Base-by-base conservation (phyloP, 495 filamentous ascomycete species). In the Tirmania nivea region DNA sequence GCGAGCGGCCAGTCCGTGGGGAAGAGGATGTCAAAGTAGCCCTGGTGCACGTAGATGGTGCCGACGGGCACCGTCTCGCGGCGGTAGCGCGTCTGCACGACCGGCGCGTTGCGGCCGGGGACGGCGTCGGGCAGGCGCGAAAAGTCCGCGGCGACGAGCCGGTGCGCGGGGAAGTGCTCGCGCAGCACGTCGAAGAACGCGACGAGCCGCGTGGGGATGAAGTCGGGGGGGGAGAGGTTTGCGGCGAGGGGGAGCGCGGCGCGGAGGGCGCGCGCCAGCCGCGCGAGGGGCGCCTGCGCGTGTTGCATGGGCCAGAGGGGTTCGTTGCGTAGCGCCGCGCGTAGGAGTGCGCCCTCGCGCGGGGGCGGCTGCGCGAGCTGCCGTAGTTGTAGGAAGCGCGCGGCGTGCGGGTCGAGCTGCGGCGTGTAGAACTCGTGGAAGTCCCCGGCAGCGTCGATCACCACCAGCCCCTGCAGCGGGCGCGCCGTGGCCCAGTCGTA, bases 11-110 rank as follows among this genome's bases (percentile, higher is more conserved):
- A 99, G 64, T 99, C 80, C 11, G 89, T 96, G 0, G 90, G 90
- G 69, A 99, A 99, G 61, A 99, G 78, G 65, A 99, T 95, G 66
- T 96, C 92, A 60, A 99, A 99, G 67, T 93, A 94, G 11, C 90
- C 92, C 70, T 99, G 92, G 58, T 94, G 86, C 16, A 95, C 90
- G 68, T 90, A 79, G 35, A 89, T 88, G 11, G 92, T 96, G 4
- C 78, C 71, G 10, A 99, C 90, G 12, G 89, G 84, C 17, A 99
- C 82, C 11, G 81, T 94, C 45, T 78, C 74, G 55, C 90, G 70
- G 70, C 84, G 71, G 68, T 83, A 96, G 50, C 90, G 74, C 48
- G 90, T 99, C 70, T 96, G 92, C 55, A 99, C 90, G 5, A 96
- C 90, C 0, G 90, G 90, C 7, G 83, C 83, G 69, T 94, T 94